Base-by-base conservation (phyloP, 352 stramenopile genomes). In the Blastocystis sp. region DNA sequence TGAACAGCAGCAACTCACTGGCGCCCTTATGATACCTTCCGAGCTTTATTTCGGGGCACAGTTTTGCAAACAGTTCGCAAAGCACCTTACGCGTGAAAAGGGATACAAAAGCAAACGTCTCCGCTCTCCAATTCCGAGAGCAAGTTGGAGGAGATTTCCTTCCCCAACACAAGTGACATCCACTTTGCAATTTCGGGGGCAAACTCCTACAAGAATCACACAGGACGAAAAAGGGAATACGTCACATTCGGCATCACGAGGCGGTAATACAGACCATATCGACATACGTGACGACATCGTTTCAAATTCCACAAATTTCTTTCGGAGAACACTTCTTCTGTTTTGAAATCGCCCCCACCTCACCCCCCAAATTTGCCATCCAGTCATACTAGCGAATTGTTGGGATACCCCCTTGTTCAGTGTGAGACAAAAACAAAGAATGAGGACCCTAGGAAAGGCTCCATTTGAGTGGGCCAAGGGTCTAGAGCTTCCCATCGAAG, bases 181-280 rank as follows among this genome's bases (percentile, higher is more conserved):
- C 74, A 84, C 56, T 84, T 84, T 14, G 74, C 59, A 70, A 84
- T 66, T 56, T 84, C 74, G 28, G 56, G 45, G 23, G 56, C 61
- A 67, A 84, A 84, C 43, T 69, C 0, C 74, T 84, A 70, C 21
- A 59, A 0, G 23, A 59, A 41, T 41, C 40, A 56, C 0, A 56
- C n/a, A 43, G 52, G 2, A n/a, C 21, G 59, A 84, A 56, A 4
- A 53, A 38, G 7, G 2, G 14, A 52, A 3, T 60, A 84, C 74
- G 45, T 84, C 74, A 53, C 74, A 84, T 17, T 84, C 74, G 17
- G 74, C 56, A 53, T 84, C 74, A 41, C 60, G 53, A 70, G 74
- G 74, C 48, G 74, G 56, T 0, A 84, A 28, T 52, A 84, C 56
- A 9, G 74, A 67, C 74, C 74, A 84, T 28, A 84, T 14, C 11